Evolutionary conservation across 108 stramenopile genomes (phyloP).

Genomic region (Fragilaria crotonensis): DNA sequence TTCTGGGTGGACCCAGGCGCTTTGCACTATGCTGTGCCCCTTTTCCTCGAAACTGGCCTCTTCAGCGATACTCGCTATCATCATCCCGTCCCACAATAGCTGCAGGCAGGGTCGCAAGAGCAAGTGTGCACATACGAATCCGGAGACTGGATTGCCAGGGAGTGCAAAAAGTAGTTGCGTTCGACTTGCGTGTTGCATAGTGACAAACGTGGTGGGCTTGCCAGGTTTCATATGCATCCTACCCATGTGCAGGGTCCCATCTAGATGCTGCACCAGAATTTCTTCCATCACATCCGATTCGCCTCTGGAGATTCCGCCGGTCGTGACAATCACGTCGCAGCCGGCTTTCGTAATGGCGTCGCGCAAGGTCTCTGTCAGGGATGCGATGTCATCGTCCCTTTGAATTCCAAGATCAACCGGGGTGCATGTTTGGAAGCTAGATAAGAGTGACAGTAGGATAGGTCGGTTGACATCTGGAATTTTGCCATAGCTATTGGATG

Average conservation of each 20-base stretch:
- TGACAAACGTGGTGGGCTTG: slow-evolving; percentile 88
- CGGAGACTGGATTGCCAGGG: slow-evolving; percentile 96
- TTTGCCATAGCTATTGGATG: slow-evolving; percentile 20
- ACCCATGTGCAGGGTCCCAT: slow-evolving; percentile 79
- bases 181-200: no score
- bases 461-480: slow-evolving; percentile 93
- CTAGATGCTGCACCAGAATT: slow-evolving; percentile 46
- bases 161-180: slow-evolving; percentile 57
- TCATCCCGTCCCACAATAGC: slow-evolving; percentile 37
- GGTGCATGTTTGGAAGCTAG: slow-evolving; percentile 25
- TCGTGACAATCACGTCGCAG: slow-evolving; percentile 89
- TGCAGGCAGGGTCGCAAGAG: slow-evolving; percentile 84
- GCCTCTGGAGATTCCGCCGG: slow-evolving; percentile 91
- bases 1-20: slow-evolving; percentile 35
- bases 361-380: slow-evolving; percentile 24
- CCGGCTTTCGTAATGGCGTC: slow-evolving; percentile 6
- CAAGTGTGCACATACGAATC: slow-evolving; percentile 80
- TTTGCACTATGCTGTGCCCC: slow-evolving; percentile 19
- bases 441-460: slow-evolving; percentile 55
- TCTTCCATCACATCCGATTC: slow-evolving; percentile 69
- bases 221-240: slow-evolving; percentile 94
- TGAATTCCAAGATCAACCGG: slow-evolving; percentile 81
- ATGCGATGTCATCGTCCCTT: slow-evolving; percentile 53
- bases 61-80: neutral
- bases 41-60: slow-evolving; percentile 4